Evolutionary conservation across 2,329 filamentous ascomycete genomes (phyloP).

Genomic region (Penicillium psychrosexuale): DNA sequence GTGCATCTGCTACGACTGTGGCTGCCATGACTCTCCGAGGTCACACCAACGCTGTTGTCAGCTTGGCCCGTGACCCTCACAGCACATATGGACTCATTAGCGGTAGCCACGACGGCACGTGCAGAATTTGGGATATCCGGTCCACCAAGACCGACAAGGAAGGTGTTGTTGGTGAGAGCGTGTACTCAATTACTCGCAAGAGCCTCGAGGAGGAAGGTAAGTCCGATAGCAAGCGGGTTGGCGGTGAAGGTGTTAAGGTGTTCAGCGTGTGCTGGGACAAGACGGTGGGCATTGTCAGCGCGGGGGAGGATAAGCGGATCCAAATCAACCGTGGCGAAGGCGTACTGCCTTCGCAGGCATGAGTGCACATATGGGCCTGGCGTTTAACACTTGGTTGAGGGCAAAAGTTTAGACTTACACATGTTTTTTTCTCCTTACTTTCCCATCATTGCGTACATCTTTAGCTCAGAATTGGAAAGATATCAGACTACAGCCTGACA

Average conservation of each 20-base stretch:
- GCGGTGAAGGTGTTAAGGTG: slow-evolving; percentile 85
- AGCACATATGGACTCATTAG: slow-evolving; percentile 82
- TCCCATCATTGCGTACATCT: neutral
- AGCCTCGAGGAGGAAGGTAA: slow-evolving; percentile 63
- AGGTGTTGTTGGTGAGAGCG: slow-evolving; percentile 65
- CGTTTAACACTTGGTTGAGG: slow-evolving; percentile 30
- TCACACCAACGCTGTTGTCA: slow-evolving; percentile 70
- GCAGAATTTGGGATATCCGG: slow-evolving; percentile 89
- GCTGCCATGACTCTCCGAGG: slow-evolving; percentile 88
- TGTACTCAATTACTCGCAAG: slow-evolving; percentile 74
- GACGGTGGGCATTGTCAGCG: slow-evolving; percentile 83
- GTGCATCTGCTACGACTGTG: slow-evolving; percentile 70
- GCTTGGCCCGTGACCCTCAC: slow-evolving; percentile 58
- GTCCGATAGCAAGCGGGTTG: slow-evolving; percentile 56
- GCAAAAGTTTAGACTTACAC: slow-evolving; percentile 30
- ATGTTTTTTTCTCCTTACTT: slow-evolving; percentile 9
- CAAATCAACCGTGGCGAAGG: slow-evolving; percentile 77
- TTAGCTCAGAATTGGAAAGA: slow-evolving; percentile 6
- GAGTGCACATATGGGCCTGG: slow-evolving; percentile 29
- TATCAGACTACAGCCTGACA: neutral
- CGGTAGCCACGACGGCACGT: slow-evolving; percentile 88
- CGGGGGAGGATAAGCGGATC: slow-evolving; percentile 87
- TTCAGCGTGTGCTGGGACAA: slow-evolving; percentile 84
- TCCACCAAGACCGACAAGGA: slow-evolving; percentile 58
- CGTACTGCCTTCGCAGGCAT: slow-evolving; percentile 35